Conservation (phyloP, 1,284 basidiomycete genomes). For the Dichomitus squalens region DNA sequence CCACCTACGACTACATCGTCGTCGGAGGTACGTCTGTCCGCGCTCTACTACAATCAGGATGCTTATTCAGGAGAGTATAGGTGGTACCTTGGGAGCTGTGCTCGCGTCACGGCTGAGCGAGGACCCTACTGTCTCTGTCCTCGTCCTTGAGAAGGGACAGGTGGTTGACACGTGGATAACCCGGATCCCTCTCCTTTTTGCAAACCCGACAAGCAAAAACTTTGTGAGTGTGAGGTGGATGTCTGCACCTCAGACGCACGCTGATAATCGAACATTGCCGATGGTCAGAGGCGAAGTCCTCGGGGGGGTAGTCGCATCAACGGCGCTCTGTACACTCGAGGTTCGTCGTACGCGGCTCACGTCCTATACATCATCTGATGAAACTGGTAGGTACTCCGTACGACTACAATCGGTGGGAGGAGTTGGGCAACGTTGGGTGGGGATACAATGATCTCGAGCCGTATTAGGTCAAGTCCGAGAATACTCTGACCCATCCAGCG, state of each 20-base stretch:
- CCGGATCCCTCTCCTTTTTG: slow-evolving; percentile 38
- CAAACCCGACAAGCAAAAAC: slow-evolving; percentile 21
- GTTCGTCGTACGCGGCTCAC: background rate
- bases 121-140: slow-evolving; percentile 27
- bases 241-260: slow-evolving; percentile 16
- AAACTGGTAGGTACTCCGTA: slow-evolving; percentile 20
- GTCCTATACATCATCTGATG: background rate
- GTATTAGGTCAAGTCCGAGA: slow-evolving; percentile 41
- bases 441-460: slow-evolving; percentile 38
- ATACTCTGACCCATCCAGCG: slow-evolving; percentile 6
- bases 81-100: slow-evolving; percentile 39
- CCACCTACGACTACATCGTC: slow-evolving; percentile 29
- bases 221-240: slow-evolving; percentile 12
- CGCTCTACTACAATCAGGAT: background rate
- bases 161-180: slow-evolving; percentile 36
- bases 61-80: slow-evolving; percentile 17
- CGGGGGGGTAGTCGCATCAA: slow-evolving; percentile 48
- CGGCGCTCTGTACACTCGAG: slow-evolving; percentile 41
- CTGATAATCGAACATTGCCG: slow-evolving; percentile 20
- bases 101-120: slow-evolving; percentile 37
- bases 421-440: slow-evolving; percentile 40
- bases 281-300: slow-evolving; percentile 41
- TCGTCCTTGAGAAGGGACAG: slow-evolving; percentile 38
- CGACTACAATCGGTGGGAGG: slow-evolving; percentile 43
- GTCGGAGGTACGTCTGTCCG: slow-evolving; percentile 27